These are phyloP conservation scores for Colletotrichum camelliae DNA, from an alignment of 2,329 filamentous ascomycete species.

Conservation along the genomic window DNA sequence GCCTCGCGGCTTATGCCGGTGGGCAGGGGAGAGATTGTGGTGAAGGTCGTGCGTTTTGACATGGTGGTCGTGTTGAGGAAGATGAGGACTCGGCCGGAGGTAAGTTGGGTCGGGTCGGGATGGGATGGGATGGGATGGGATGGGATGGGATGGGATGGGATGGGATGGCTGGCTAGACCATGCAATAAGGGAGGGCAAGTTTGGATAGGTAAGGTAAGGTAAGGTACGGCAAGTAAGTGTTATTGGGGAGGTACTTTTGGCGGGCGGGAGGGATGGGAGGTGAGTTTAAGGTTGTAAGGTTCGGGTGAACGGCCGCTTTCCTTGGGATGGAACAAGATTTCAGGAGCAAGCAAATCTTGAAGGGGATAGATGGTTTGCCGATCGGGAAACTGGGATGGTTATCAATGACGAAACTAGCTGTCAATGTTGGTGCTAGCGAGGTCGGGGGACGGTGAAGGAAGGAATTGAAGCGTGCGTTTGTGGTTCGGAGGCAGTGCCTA, in stretches of 20 bases:
- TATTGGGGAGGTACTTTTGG: background rate
- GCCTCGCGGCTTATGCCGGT: slow-evolving; percentile 68
- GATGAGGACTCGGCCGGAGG: background rate
- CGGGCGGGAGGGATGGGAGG: background rate
- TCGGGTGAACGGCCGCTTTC: background rate
- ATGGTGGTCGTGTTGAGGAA: slow-evolving; percentile 46
- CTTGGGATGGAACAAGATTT: background rate
- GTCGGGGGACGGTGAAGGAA: background rate
- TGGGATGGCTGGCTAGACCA: background rate
- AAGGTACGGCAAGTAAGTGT: background rate
- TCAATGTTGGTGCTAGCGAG: background rate
- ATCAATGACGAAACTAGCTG: background rate
- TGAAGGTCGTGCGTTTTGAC: slow-evolving; percentile 76
- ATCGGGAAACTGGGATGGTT: background rate
- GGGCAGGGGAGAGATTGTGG: slow-evolving; percentile 80
- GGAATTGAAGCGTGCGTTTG: background rate
- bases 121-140: background rate
- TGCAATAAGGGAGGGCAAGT: background rate
- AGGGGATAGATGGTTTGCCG: background rate
- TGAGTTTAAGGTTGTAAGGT: slow-evolving; percentile 8
- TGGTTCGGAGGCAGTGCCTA: background rate
- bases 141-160: background rate
- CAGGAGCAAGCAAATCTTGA: background rate
- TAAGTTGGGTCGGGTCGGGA: background rate
- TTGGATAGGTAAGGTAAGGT: background rate